These are phyloP conservation scores for Chalciporus chontae DNA, from an alignment of 768 basidiomycete genomes.

Conservation along the genomic window DNA sequence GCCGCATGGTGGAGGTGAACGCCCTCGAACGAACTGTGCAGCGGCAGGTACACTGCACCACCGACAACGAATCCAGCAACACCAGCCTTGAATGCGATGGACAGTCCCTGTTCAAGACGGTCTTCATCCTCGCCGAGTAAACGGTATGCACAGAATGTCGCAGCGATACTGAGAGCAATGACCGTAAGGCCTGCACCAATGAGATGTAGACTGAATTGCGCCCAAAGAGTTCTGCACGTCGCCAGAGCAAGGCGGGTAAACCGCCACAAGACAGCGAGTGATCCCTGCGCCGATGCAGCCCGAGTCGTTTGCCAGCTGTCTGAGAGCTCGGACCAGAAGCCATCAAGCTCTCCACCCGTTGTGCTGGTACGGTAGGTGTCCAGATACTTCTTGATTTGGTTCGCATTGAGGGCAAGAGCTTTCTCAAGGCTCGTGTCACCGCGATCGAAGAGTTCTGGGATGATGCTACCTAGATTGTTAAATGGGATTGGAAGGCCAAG, in stretches of 20 bases:
- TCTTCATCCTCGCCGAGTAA: constrained; percentile 38
- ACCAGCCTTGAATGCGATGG: constrained; percentile 32
- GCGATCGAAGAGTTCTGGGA: constrained; percentile 87
- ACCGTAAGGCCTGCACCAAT: constrained; percentile 73
- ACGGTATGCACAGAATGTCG: constrained; percentile 53
- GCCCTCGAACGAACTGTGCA: constrained; percentile 39
- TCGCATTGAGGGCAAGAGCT: constrained; percentile 68
- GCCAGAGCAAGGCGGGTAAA: constrained; percentile 38
- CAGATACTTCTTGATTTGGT: constrained; percentile 76
- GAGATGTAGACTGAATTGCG: constrained; percentile 80
- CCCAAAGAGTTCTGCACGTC: constrained; percentile 86
- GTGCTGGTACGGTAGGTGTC: constrained; percentile 68
- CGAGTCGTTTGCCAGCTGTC: constrained; percentile 41
- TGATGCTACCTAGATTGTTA: constrained; percentile 88
- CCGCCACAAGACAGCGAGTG: constrained; percentile 14
- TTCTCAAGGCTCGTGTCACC: constrained; percentile 40
- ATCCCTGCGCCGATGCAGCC: constrained; percentile 19
- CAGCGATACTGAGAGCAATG: constrained; percentile 52
- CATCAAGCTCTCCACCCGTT: constrained; percentile 72
- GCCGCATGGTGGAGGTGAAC: constrained; percentile 49
- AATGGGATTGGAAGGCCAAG: constrained; percentile 93
- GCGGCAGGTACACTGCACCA: constrained; percentile 31
- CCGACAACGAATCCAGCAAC: constrained; percentile 36
- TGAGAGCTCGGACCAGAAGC: constrained; percentile 53
- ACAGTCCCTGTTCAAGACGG: constrained; percentile 37